Base-by-base conservation (phyloP, 129 eudicot genomes). In the Chrysanthemum makinoi region DNA sequence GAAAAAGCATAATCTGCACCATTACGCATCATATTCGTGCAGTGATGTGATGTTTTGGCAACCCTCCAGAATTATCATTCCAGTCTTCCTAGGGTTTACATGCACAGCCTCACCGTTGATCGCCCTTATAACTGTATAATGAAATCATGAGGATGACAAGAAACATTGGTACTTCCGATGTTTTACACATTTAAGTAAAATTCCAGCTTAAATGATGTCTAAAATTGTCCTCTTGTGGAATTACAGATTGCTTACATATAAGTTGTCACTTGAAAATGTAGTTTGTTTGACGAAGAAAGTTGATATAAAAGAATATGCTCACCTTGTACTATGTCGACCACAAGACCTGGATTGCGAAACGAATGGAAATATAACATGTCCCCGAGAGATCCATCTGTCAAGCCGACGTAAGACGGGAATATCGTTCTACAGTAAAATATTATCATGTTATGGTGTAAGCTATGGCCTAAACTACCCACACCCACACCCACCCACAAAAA, bases 1-100 rank as follows among this genome's bases (percentile, higher is more conserved):
- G 67, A 85, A 94, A 20, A 89, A 96, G 0, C 91, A 75, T 67
- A 94, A 83, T 94, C 98, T 14, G 98, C 98, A 66, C 98, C 98
- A 70, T 89, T 94, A 19, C 98, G 92, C 98, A 89, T 94, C 98
- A 94, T 87, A 80, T 94, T 94, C 16, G 97, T 87, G 82, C 95
- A 87, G n/a, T n/a, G 5, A 94, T 94, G 50, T 94, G 98, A 77
- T 94, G 98, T 77, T 94, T 89, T 49, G 98, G 98, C 77, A 94
- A 75, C 30, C 98, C 96, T 8, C 98, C 98, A 94, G 88, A 71
- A 94, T 86, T 35, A 94, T 83, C 85, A 94, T 86, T 66, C 96
- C 98, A 0, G 98, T 89, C 85, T 94, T 94, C 68, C 97, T 87
- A 15, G 80, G 86, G 48, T 82, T 81, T 63, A 90, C 96, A 78